Evolutionary conservation across 352 stramenopile species (phyloP).

Genomic region (Globisporangium paroecandrum): DNA sequence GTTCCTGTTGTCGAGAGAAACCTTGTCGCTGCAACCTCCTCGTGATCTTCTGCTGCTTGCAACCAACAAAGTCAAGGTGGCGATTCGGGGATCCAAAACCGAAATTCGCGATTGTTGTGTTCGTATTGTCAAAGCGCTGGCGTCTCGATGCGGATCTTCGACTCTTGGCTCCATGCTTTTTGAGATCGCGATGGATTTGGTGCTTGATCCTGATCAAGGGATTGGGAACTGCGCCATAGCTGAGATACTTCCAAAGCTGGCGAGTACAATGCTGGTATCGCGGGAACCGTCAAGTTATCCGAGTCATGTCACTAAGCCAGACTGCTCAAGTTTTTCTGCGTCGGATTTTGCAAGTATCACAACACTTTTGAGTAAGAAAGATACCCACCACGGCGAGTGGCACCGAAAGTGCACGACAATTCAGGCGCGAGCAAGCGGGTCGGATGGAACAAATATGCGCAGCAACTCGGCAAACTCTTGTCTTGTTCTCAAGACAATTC

Average conservation of each 20-base stretch:
- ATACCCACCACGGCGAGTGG: constrained; percentile 34
- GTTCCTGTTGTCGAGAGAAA: constrained; percentile 11
- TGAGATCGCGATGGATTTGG: constrained; percentile 14
- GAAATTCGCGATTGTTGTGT: constrained; percentile 10
- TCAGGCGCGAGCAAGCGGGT: constrained; percentile 6
- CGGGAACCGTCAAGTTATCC: constrained; percentile 8
- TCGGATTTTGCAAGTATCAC: constrained; percentile 51
- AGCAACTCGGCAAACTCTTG: constrained; percentile 17
- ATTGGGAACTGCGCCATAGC: neutral
- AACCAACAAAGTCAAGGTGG: constrained; percentile 12
- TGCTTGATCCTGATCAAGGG: constrained; percentile 14
- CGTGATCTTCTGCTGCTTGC: neutral
- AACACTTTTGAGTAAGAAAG: constrained; percentile 25
- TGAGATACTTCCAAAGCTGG: constrained; percentile 7
- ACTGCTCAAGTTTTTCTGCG: constrained; percentile 22
- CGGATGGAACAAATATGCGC: neutral
- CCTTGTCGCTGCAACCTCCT: neutral
- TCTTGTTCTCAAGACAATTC: constrained; percentile 31
- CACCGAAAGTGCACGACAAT: constrained; percentile 23
- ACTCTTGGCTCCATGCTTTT: constrained; percentile 12
- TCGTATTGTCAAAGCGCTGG: constrained; percentile 14
- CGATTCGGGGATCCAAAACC: neutral
- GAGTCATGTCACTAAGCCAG: neutral
- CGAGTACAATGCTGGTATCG: constrained; percentile 10
- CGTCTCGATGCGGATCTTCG: constrained; percentile 5